Base-by-base conservation (phyloP, 257 asterid genomes). In the Scutellaria minor region DNA sequence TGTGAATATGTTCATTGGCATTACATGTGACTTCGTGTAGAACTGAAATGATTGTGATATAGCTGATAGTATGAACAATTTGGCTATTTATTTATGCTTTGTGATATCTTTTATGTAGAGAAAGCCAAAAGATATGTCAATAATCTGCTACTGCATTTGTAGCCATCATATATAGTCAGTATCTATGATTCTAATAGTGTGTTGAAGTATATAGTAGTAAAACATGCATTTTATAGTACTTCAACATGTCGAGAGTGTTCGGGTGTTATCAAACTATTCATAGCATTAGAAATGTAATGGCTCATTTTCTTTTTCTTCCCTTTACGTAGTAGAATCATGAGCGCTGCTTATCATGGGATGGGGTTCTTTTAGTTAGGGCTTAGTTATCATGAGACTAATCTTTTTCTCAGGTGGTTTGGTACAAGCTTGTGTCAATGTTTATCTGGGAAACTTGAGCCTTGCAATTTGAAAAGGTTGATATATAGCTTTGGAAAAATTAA, bases 41-140 rank as follows among this genome's bases (percentile, higher is more conserved):
- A 77, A 77, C 44, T 65, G 63, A 40, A 71, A 64, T 13, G 70
- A 51, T 66, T 66, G 46, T 71, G 57, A 50, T 57, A 44, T 2
- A 27, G 70, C 57, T 78, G 53, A 68, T 64, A 48, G 53, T 11
- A 60, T 56, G 45, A 27, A 66, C 37, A 48, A 42, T 39, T 51
- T 35, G 54, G 53, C 55, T 53, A 13, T 50, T 24, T 57, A 46
- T 57, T 35, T 50, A 12, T 66, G 71, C 5, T 57, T 18, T 59
- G 31, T 60, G 55, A 55, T 54, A 52, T 61, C 44, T 52, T 6
- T 45, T 56, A 53, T 22, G 47, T 39, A 1, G 22, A 50, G 54
- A 41, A 68, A 51, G 40, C 69, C 22, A 20, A 67, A 37, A n/a
- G 24, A 68, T 59, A 31, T 47, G 15, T 27, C n/a, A 58, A 13